Base-by-base conservation (phyloP, 192 early-diverging fungal species). In the Entomortierella parvispora region DNA sequence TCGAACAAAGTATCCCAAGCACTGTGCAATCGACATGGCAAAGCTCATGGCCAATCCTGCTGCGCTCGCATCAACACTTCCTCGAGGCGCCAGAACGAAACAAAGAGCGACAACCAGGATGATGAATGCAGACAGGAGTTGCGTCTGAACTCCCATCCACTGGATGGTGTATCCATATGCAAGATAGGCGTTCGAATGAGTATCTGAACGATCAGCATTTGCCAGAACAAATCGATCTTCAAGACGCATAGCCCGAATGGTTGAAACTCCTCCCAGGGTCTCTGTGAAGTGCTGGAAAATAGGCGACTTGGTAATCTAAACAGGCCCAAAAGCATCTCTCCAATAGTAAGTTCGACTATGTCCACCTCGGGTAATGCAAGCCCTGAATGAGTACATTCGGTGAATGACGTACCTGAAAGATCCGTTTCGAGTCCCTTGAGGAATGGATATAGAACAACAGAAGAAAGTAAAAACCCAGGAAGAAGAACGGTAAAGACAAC, bases 1-100 rank as follows among this genome's bases (percentile, higher is more conserved):
- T 11, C 94, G 85, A 22, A 96, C 88, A 70, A 92, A 88, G 93
- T 90, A 95, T 60, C 90, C 92, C 44, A 97, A 69, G 46, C 90
- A 85, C 58, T 94, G 90, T 15, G 95, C 92, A 43, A 93, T 86
- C 6, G 80, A 81, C 17, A 91, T 70, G 6, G 93, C 87, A 76
- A 92, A 94, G 1, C 86, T 86, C 1, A 92, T 81, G 26, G 86
- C 75, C 62, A 90, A 62, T n/a, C 89, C 91, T 28, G 90, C 88
- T 60, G 89, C 66, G 7, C 92, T 93, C 14, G 92, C 88, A 71
- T 93, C 87, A 23, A 88, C 72, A n/a, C 83, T 79, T 5, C 89
- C 50, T 10, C 88, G 68, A 17, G 87, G 76, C 2, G 90, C 18
- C n/a, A 96, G 90, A 7, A 89, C 69, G 22, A 71, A 63, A 59